Base-by-base conservation (phyloP, 2,329 filamentous ascomycete genomes). In the Stromatinia cepivora region DNA sequence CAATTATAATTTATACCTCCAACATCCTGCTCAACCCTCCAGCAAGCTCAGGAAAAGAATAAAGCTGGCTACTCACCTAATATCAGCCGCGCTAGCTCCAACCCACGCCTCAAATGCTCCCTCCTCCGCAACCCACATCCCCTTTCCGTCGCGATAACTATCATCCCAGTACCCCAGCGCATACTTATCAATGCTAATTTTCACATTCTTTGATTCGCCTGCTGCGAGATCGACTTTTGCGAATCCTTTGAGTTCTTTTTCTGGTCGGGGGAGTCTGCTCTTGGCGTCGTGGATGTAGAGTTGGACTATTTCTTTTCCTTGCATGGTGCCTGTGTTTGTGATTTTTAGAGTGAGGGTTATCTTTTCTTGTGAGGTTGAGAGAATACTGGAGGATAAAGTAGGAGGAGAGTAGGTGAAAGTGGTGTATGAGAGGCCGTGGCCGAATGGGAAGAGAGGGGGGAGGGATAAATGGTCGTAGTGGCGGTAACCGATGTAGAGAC, bases 361-460 rank as follows among this genome's bases (percentile, higher is more conserved):
- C 1, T 79, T 62, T 74, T 77, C 79, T 39, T 28, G 46, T 20
- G 36, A 28, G 46, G 34, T 13, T 4, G 66, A 46, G 68, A 86
- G 77, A 1, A 81, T 77, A 66, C 78, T 78, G 2, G 77, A 75
- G 73, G 80, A 83, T 66, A 89, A 81, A 4, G 83, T 83, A 0
- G 88, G 84, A 0, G 82, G 80, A 20, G 87, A 87, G 75, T 91
- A 90, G 59, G 84, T 82, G 77, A 93, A 93, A 0, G 81, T 85
- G 0, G 90, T 92, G 78, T 93, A 93, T 0, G 88, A 90, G 10
- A 93, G 83, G 1, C 91, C 90, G 77, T 92, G 89, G 15, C 91
- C 91, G 73, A 93, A 93, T 39, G 89, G 84, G 79, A 92, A 93
- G 0, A 90, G 82, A 0, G 88, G 88, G 7, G 83, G 80, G 63